Percentiles rank a stretch among this genome's conserved stretches.
Evolutionary conservation across 2,329 filamentous ascomycete species (phyloP).

Genomic region (Colletotrichum liriopes): DNA sequence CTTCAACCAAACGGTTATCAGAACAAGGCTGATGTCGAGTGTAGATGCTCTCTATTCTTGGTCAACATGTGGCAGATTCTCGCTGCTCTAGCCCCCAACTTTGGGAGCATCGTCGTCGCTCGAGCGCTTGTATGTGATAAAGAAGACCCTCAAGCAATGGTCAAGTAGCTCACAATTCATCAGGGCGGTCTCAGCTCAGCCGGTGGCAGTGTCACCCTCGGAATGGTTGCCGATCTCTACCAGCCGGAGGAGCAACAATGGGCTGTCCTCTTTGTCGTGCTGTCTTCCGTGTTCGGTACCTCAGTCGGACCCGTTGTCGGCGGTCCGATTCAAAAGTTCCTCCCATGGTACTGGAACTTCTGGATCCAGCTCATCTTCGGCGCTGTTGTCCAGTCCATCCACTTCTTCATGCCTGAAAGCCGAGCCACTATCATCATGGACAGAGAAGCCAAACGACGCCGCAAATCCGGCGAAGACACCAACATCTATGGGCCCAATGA

Average conservation of each 20-base stretch:
- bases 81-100: constrained; percentile 59
- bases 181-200: constrained; percentile 74
- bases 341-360: constrained; percentile 73
- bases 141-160: no score
- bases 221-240: constrained; percentile 77
- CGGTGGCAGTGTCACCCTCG: constrained; percentile 76
- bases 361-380: constrained; percentile 75
- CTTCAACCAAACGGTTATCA: rapidly evolving
- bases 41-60: constrained; percentile 56
- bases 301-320: constrained; percentile 69
- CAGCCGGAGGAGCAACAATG: constrained; percentile 70
- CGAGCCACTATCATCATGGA: constrained; percentile 71
- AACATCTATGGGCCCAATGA: constrained; percentile 65
- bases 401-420: constrained; percentile 72
- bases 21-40: neutral
- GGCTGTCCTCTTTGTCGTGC: constrained; percentile 73
- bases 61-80: constrained; percentile 70
- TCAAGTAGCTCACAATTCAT: neutral
- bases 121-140: constrained; percentile 50
- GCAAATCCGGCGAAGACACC: constrained; percentile 60
- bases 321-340: constrained; percentile 64
- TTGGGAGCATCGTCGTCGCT: constrained; percentile 58
- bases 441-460: constrained; percentile 69
- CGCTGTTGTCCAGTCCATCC: constrained; percentile 63
- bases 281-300: constrained; percentile 70